These are phyloP conservation scores for Eucalyptus caleyi DNA, from an alignment of 345 rosid genomes.

Conservation along the genomic window DNA sequence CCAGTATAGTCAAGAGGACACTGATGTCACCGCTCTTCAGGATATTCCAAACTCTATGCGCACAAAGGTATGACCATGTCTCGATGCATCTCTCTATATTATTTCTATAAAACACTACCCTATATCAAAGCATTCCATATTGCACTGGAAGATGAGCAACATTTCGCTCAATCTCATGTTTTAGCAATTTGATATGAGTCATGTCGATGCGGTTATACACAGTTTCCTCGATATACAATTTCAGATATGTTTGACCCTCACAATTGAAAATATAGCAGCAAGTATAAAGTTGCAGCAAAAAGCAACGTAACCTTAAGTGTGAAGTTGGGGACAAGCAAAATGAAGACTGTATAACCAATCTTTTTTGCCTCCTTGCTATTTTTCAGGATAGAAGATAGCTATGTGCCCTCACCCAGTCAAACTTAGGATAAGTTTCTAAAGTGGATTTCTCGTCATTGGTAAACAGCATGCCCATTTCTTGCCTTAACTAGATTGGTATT, in stretches of 20 bases:
- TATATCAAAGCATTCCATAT: not conserved
- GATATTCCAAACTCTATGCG: slow-evolving; percentile 74
- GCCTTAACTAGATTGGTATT: not conserved
- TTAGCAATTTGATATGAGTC: not conserved
- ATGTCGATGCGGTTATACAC: not conserved
- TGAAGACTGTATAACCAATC: not conserved
- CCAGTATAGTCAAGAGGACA: slow-evolving; percentile 44
- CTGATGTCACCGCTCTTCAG: slow-evolving; percentile 56
- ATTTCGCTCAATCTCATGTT: not conserved
- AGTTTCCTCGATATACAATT: not conserved
- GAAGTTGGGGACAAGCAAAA: not conserved
- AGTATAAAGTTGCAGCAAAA: not conserved
- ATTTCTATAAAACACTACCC: not conserved
- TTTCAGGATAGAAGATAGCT: not conserved
- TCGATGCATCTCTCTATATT: not conserved
- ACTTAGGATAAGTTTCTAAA: not conserved
- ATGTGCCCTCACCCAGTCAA: not conserved
- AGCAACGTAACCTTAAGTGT: not conserved
- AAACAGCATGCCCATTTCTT: not conserved
- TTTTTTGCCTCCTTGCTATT: not conserved
- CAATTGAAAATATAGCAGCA: not conserved
- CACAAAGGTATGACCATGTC: slow-evolving; percentile 32
- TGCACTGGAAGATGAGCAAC: not conserved
- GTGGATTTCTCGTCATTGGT: not conserved
- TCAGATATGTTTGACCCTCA: not conserved